phyloP scores from a whole-genome alignment of 139 green algal species.

The Chlamydomonas applanata region DNA sequence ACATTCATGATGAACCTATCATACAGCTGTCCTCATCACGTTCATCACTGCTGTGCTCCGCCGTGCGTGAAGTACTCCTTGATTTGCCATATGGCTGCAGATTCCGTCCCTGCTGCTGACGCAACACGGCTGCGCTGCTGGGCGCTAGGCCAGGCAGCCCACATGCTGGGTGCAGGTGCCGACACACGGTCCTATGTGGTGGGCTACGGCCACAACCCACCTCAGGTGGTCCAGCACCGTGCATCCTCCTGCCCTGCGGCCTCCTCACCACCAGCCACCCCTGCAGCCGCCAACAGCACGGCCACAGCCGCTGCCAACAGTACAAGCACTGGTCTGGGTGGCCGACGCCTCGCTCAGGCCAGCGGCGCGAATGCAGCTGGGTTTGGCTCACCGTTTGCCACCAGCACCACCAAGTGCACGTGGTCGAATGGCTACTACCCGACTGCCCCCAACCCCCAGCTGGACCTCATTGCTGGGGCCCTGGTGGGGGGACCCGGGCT shows the following conservation, averaged over 20 bases:
- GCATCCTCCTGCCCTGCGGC: conserved; percentile 14
- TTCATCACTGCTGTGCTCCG: no score
- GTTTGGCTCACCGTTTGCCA: no score
- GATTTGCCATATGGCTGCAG: no score
- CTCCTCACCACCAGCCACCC: neutral
- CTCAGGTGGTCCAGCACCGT: conserved; percentile 20
- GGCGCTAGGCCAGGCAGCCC: conserved; percentile 2
- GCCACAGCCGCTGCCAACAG: neutral
- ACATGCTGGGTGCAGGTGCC: conserved; percentile 17
- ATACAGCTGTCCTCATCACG: no score
- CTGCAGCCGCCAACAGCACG: neutral
- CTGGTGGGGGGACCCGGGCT: neutral
- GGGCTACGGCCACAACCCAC: conserved; percentile 10
- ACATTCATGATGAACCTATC: no score
- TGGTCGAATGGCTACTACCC: conserved; percentile 21
- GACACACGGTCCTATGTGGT: conserved; percentile 14
- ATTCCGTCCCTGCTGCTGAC: no score
- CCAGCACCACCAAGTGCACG: neutral
- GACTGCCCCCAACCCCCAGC: conserved; percentile 11
- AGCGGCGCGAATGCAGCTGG: no score
- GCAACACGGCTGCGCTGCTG: conserved; percentile 2
- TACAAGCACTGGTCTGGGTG: no score
- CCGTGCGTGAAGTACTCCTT: no score
- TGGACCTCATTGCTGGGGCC: conserved; percentile 12
- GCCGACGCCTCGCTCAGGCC: no score